Conservation (phyloP, 2,329 filamentous ascomycete species). For the Xylaria sp. region DNA sequence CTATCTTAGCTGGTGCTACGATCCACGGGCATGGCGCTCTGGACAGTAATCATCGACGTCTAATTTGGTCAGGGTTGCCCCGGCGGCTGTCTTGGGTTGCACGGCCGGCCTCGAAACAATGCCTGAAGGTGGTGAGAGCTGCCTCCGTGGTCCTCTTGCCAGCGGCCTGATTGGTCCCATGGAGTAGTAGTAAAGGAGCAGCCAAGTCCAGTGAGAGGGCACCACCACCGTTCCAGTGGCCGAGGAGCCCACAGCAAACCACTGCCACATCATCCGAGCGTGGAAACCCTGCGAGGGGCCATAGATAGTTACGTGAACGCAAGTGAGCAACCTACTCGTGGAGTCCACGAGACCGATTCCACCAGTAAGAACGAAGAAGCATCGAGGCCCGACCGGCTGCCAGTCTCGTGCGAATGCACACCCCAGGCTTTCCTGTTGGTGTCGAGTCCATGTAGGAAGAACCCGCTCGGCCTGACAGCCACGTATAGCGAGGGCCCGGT, state of each 20-base stretch:
- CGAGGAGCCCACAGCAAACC: slow-evolving; percentile 30
- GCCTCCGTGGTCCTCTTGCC: slow-evolving; percentile 13
- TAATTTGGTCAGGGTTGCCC: slow-evolving; percentile 32
- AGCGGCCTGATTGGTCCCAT: slow-evolving; percentile 31
- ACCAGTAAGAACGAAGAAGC: slow-evolving; percentile 1
- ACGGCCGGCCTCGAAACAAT: slow-evolving; percentile 25
- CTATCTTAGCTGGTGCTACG: slow-evolving; percentile 27
- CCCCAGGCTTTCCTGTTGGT: slow-evolving; percentile 19
- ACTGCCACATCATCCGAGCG: slow-evolving; percentile 24
- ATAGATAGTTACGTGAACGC: slow-evolving; percentile 17
- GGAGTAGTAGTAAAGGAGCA: slow-evolving; percentile 33
- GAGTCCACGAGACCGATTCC: slow-evolving; percentile 12
- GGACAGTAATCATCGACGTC: slow-evolving; percentile 32
- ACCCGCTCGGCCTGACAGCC: slow-evolving; percentile 27
- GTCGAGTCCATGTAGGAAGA: slow-evolving; percentile 22
- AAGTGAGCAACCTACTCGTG: slow-evolving; percentile 22
- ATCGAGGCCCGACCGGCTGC: slow-evolving; percentile 11
- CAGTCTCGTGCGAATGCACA: slow-evolving; percentile 24
- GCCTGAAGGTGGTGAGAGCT: slow-evolving; percentile 11
- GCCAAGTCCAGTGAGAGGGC: slow-evolving; percentile 35
- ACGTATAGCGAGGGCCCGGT: slow-evolving; percentile 32
- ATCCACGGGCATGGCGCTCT: slow-evolving; percentile 25
- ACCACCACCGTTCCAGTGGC: slow-evolving; percentile 29
- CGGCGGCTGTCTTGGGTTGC: slow-evolving; percentile 36
- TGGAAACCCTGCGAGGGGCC: slow-evolving; percentile 9